A percentile compares a stretch with the other conserved stretches of the same genome.
Evolutionary conservation across 2,329 filamentous ascomycete genomes (phyloP).

Genomic region (Anisogramma anomala): DNA sequence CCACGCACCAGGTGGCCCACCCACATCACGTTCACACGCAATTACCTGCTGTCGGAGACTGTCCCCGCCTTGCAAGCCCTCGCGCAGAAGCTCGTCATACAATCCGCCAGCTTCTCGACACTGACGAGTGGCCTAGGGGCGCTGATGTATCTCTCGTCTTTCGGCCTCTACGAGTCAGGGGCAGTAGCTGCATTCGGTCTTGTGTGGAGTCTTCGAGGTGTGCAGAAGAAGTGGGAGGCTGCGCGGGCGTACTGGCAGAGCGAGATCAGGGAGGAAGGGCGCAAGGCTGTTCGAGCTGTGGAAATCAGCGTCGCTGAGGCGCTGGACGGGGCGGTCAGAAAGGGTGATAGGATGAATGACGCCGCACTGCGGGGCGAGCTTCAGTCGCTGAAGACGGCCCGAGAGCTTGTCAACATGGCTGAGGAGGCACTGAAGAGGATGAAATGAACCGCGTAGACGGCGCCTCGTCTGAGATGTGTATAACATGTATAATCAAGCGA

Average conservation of each 20-base stretch:
- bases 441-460: constrained; percentile 24
- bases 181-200: constrained; percentile 50
- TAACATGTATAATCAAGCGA: constrained; percentile 17
- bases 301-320: constrained; percentile 41
- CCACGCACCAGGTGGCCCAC: constrained; percentile 51
- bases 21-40: constrained; percentile 61
- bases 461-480: constrained; percentile 3
- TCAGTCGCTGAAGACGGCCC: constrained; percentile 28
- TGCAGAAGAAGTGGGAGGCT: constrained; percentile 53
- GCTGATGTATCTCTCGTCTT: constrained; percentile 44
- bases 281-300: constrained; percentile 47
- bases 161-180: constrained; percentile 49
- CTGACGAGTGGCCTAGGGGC: constrained; percentile 43
- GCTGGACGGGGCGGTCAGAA: constrained; percentile 24
- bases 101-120: constrained; percentile 62
- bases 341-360: constrained; percentile 16
- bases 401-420: constrained; percentile 36
- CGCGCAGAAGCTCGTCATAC: constrained; percentile 62
- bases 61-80: constrained; percentile 61
- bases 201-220: constrained; percentile 44
- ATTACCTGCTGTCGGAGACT: constrained; percentile 52
- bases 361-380: constrained; percentile 25
- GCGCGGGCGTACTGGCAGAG: constrained; percentile 52
- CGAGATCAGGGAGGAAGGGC: constrained; percentile 55
- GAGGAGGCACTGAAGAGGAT: constrained; percentile 36